These are phyloP conservation scores for Fusarium virguliforme DNA, from an alignment of 2,329 filamentous ascomycete species.

Conservation along the genomic window DNA sequence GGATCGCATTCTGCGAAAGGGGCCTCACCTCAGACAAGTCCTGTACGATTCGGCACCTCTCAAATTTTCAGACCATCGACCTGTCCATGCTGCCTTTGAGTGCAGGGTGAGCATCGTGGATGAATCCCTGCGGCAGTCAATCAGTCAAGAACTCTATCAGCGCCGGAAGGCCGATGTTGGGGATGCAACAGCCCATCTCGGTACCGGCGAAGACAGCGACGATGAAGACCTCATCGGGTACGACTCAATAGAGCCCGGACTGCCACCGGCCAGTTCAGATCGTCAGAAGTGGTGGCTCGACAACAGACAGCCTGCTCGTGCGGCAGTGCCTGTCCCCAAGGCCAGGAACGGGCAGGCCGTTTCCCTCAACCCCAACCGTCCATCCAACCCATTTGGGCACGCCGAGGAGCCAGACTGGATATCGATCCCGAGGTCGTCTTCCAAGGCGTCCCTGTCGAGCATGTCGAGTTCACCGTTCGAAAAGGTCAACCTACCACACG, in stretches of 20 bases:
- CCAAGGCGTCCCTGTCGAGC: constrained; percentile 69
- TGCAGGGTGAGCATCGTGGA: constrained; percentile 87
- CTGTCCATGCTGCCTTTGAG: constrained; percentile 91
- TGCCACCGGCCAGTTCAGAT: constrained; percentile 78
- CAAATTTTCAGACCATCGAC: constrained; percentile 94
- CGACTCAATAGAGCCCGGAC: constrained; percentile 85
- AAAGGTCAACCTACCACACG: constrained; percentile 67
- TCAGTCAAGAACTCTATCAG: constrained; percentile 83
- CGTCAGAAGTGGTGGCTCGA: constrained; percentile 81
- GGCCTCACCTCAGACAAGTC: constrained; percentile 84
- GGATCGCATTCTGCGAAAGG: constrained; percentile 91
- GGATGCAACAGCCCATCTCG: constrained; percentile 71
- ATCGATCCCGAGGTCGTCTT: constrained; percentile 70
- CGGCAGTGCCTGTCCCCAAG: constrained; percentile 76
- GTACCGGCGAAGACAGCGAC: constrained; percentile 70
- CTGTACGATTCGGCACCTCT: constrained; percentile 88
- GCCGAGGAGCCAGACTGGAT: constrained; percentile 90
- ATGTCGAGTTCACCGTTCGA: constrained; percentile 74
- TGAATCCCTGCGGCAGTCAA: constrained; percentile 78
- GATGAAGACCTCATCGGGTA: constrained; percentile 88
- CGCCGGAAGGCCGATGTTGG: constrained; percentile 78
- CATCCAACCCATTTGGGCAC: constrained; percentile 85
- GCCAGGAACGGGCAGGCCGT: constrained; percentile 67
- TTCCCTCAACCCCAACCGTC: constrained; percentile 80
- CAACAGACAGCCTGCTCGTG: constrained; percentile 81